Conservation (phyloP, 2,329 filamentous ascomycete genomes). For the Colletotrichum phormii region DNA sequence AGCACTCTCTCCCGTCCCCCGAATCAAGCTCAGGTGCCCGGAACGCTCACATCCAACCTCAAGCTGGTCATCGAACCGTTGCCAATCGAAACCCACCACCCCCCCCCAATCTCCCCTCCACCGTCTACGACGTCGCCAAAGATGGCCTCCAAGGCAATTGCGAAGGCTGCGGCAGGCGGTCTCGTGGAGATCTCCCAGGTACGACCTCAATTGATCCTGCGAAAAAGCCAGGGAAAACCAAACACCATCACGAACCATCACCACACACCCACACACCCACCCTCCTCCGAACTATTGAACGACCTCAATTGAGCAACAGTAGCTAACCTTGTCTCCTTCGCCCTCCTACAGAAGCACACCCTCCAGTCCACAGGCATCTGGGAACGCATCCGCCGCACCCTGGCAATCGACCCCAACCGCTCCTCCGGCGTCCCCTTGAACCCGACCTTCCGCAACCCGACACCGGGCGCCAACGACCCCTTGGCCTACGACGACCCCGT, state of each 20-base stretch:
- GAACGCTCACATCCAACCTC: constrained; percentile 33
- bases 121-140: constrained; percentile 46
- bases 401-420: constrained; percentile 87
- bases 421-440: constrained; percentile 94
- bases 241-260: not conserved
- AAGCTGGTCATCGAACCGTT: constrained; percentile 24
- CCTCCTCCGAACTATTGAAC: constrained; percentile 19
- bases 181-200: constrained; percentile 71
- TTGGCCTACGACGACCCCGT: constrained; percentile 83
- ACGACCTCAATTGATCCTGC: constrained; percentile 42
- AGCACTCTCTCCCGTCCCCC: constrained; percentile 20
- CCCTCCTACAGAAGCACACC: constrained; percentile 84
- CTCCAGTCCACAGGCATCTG: constrained; percentile 90
- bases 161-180: constrained; percentile 63
- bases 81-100: constrained; percentile 10
- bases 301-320: not conserved
- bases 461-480: constrained; percentile 80
- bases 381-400: constrained; percentile 81
- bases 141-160: constrained; percentile 72
- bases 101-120: constrained; percentile 27
- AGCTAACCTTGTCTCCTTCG: not conserved
- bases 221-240: constrained; percentile 15
- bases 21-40: constrained; percentile 17
- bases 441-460: constrained; percentile 88
- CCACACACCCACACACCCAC: not conserved